Base-by-base conservation (phyloP, 176 grass and related monocot species). In the Echinochloa phyllopogon region DNA sequence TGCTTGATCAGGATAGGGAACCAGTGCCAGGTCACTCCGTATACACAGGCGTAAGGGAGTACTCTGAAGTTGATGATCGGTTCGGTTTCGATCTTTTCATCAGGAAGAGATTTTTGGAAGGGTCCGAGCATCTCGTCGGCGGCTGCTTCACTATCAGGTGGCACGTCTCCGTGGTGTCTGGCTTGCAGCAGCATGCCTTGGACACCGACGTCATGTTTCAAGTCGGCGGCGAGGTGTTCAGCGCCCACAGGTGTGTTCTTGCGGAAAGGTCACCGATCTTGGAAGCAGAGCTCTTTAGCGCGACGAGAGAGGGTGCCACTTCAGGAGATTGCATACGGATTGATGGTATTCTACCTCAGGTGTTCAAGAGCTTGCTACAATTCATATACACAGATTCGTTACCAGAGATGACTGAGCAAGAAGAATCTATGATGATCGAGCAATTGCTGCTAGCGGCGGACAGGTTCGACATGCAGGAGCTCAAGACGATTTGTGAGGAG, bases 311-410 rank as follows among this genome's bases (percentile, higher is more conserved):
- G 1, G 57, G 14, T 56, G 3, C 12, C 27, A 10, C 21, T 0
- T 6, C 21, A 3, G 16, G 42, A 1, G 15, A 27, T 23, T 42
- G 67, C 15, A 24, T 82, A 42, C 21, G 12, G 44, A 27, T 75
- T 6, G 8, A 51, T 2, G 44, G 8, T 5, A 75, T 84, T 42
- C 7, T 45, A 1, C 36, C 66, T 13, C 0, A n/a, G 8, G 80
- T 72, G 51, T 72, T 82, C 40, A 7, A 29, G 1, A 24, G 37
- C 33, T 2, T 83, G 70, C 58, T 84, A 11, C 53, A 33, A 11
- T 75, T 84, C 33, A 21, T 75, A 0, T 75, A 84, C 45, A 84
- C 70, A 0, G 82, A 74, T 38, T 24, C 69, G 6, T 24, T 62
- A 7, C 56, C 56, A 10, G 37, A 58, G 74, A 41, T 39, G 17